phyloP scores from a whole-genome alignment of 192 early-diverging fungal species.

The Chytriomyces sp. region DNA sequence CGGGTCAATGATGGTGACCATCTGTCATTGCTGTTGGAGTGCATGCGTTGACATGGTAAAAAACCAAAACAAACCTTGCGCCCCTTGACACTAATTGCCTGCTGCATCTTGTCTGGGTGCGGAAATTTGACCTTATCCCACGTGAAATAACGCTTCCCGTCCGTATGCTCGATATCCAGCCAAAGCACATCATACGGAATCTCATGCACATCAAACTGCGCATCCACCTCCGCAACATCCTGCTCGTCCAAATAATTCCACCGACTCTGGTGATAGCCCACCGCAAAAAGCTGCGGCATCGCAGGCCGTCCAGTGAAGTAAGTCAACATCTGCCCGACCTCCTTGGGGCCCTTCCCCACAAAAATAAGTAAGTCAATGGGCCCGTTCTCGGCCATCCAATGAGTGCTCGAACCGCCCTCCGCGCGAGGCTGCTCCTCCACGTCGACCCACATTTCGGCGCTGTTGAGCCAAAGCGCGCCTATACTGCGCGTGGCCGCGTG shows the following conservation, averaged over 20 bases:
- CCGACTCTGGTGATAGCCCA: conserved; percentile 95
- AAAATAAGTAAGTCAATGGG: conserved; percentile 88
- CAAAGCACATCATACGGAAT: conserved; percentile 99
- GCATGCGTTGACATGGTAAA: neutral
- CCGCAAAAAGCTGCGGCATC: conserved; percentile 86
- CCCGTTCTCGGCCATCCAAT: conserved; percentile 95
- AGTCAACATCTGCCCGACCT: conserved; percentile 74
- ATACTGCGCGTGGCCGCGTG: conserved; percentile 64
- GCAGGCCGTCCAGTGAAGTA: conserved; percentile 77
- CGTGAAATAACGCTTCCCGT: conserved; percentile 96
- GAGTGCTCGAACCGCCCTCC: conserved; percentile 53
- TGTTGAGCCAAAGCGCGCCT: conserved; percentile 90
- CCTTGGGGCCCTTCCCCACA: conserved; percentile 67
- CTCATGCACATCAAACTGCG: conserved; percentile 82
- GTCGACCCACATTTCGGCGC: conserved; percentile 98
- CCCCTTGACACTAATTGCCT: conserved; percentile 68
- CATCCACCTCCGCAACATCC: conserved; percentile 85
- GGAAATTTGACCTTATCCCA: conserved; percentile 95
- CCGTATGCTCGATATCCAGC: conserved; percentile 99
- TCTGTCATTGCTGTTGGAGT: conserved; percentile 42
- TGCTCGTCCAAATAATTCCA: conserved; percentile 96
- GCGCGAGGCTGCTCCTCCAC: conserved; percentile 75
- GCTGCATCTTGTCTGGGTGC: conserved; percentile 81
- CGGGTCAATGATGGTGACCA: conserved; percentile 96
- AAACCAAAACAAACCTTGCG: conserved; percentile 61